Evolutionary conservation across 352 stramenopile genomes (phyloP).

Genomic region (Sclerospora graminicola): DNA sequence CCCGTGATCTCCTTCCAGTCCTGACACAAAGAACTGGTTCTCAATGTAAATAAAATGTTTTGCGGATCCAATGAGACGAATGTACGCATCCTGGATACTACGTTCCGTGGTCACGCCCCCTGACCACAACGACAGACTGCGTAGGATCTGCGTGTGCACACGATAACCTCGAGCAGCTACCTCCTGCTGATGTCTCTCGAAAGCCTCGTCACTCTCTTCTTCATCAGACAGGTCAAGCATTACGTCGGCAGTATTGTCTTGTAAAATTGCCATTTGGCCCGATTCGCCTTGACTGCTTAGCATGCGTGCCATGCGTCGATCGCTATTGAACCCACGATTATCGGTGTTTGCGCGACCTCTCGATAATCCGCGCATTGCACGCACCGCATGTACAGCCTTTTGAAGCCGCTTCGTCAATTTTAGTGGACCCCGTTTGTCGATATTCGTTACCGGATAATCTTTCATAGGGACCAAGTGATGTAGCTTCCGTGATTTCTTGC

Average conservation of each 20-base stretch:
- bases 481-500: slow-evolving; percentile 65
- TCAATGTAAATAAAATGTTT: slow-evolving; percentile 91
- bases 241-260: slow-evolving; percentile 10
- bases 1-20: slow-evolving; percentile 68
- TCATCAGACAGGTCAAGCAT: slow-evolving; percentile 18
- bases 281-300: slow-evolving; percentile 20
- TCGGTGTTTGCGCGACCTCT: slow-evolving; percentile 16
- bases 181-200: slow-evolving; percentile 21
- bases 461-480: slow-evolving; percentile 73
- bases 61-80: slow-evolving; percentile 76
- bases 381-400: slow-evolving; percentile 52
- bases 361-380: slow-evolving; percentile 28
- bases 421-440: slow-evolving; percentile 28
- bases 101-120: slow-evolving; percentile 66
- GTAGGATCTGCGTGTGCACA: slow-evolving; percentile 57
- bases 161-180: slow-evolving; percentile 32
- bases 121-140: slow-evolving; percentile 77
- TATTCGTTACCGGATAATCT: slow-evolving; percentile 29
- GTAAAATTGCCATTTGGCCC: slow-evolving; percentile 12
- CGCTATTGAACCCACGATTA: slow-evolving; percentile 33
- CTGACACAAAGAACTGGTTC: slow-evolving; percentile 87
- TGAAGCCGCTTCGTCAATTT: slow-evolving; percentile 46
- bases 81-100: slow-evolving; percentile 87
- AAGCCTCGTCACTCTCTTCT: slow-evolving; percentile 20
- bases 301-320: slow-evolving; percentile 26